Conservation (phyloP, 2,329 filamentous ascomycete genomes). For the Colletotrichum gigasporum region DNA sequence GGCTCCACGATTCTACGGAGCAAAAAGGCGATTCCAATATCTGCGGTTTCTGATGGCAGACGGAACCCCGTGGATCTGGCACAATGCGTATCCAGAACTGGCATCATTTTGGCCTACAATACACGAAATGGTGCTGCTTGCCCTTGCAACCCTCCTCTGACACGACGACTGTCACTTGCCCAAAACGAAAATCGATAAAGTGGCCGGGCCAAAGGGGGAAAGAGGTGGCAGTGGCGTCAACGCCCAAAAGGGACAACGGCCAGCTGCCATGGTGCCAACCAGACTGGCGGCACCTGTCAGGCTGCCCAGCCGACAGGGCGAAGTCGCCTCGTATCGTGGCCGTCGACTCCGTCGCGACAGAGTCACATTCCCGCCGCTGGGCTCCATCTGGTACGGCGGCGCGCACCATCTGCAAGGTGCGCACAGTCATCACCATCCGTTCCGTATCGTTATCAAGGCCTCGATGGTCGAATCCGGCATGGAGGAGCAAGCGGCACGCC, state of each 20-base stretch:
- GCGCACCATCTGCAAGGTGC: conserved; percentile 14
- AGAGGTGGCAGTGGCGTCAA: background rate
- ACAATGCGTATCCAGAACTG: background rate
- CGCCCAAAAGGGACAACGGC: background rate
- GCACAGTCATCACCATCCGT: conserved; percentile 20
- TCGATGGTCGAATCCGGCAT: background rate
- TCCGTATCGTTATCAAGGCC: conserved; percentile 8
- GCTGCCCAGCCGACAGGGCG: too few relatives aligned
- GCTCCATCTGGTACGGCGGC: conserved; percentile 12
- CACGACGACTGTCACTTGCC: conserved; percentile 22
- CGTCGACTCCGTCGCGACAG: background rate
- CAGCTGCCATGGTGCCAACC: background rate
- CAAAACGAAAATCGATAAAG: conserved; percentile 25
- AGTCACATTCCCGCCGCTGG: conserved; percentile 18
- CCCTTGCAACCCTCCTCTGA: conserved; percentile 5
- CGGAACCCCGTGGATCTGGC: background rate
- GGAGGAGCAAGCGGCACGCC: background rate
- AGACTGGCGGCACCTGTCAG: conserved; percentile 18
- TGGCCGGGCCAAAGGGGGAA: conserved; percentile 23
- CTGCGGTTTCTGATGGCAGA: background rate
- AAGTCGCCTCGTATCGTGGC: conserved; percentile 26
- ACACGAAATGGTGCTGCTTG: conserved; percentile 11
- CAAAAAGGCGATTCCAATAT: background rate
- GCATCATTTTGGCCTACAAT: conserved; percentile 7
- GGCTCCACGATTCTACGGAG: background rate